Percentiles rank a stretch among this genome's conserved stretches.
Conservation (phyloP, 1,284 basidiomycete genomes). For the Puccinia novopanici region DNA sequence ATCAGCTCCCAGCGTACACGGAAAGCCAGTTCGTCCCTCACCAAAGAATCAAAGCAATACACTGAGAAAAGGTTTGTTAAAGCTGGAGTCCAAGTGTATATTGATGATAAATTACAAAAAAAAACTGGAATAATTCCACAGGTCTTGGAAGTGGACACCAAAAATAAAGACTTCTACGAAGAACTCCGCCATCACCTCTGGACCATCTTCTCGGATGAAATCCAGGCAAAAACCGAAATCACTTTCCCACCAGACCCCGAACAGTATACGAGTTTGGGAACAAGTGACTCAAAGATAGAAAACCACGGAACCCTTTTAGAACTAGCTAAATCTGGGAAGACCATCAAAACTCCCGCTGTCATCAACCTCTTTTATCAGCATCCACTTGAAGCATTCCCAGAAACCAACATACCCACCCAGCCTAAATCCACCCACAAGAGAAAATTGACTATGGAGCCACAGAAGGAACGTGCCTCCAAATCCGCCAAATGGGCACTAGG, state of each 20-base stretch:
- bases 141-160: not conserved
- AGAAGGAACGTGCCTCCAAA: not conserved
- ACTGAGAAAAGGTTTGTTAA: not conserved
- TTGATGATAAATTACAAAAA: slow-evolving; percentile 5
- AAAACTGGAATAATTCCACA: not conserved
- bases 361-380: not conserved
- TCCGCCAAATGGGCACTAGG: not conserved
- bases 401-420: not conserved
- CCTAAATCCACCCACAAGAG: not conserved
- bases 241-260: not conserved
- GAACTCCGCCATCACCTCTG: not conserved
- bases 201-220: not conserved
- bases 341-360: not conserved
- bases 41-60: not conserved
- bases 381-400: not conserved
- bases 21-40: not conserved
- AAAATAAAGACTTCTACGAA: not conserved
- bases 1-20: not conserved
- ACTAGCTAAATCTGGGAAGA: not conserved
- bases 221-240: not conserved
- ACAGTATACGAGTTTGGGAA: not conserved
- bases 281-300: not conserved
- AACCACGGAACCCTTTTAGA: not conserved
- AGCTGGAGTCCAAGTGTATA: not conserved
- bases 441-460: not conserved